phyloP scores from a whole-genome alignment of 805 yeast genomes.

The Tetrapisispora fleetii region DNA sequence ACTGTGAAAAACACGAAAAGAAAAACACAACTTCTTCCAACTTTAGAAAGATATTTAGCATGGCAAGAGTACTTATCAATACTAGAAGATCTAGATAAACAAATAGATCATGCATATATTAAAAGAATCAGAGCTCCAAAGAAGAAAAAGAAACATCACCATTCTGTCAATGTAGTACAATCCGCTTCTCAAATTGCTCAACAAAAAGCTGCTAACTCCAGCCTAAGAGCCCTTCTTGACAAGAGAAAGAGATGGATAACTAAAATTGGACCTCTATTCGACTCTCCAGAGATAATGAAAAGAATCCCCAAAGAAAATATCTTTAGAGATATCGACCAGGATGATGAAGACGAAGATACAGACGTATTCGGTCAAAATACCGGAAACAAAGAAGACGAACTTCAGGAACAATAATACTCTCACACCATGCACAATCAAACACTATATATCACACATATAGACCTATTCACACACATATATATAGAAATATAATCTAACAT shows the following conservation, averaged over 20 bases:
- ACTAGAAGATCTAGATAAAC: constrained; percentile 88
- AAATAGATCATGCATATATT: constrained; percentile 87
- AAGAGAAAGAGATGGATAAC: constrained; percentile 83
- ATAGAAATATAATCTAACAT: too few species aligned
- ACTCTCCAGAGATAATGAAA: constrained; percentile 56
- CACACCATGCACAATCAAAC: neutral
- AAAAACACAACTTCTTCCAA: constrained; percentile 55
- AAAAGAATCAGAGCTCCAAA: constrained; percentile 70
- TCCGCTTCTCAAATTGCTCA: constrained; percentile 35
- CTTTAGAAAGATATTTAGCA: constrained; percentile 80
- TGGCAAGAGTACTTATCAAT: constrained; percentile 91
- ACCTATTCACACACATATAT: too few species aligned
- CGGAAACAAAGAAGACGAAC: constrained; percentile 24
- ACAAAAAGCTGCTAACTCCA: constrained; percentile 67
- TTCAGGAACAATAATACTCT: constrained; percentile 5
- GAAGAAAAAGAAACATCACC: constrained; percentile 32
- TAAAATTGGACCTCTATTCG: constrained; percentile 81
- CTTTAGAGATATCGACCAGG: constrained; percentile 35
- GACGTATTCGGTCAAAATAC: constrained; percentile 25
- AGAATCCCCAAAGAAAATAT: constrained; percentile 59
- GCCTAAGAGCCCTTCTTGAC: constrained; percentile 69
- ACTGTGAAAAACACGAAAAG: constrained; percentile 56
- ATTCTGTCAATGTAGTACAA: constrained; percentile 15
- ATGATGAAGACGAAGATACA: constrained; percentile 33
- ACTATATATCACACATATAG: neutral